Evolutionary conservation across 306 rosid species (phyloP).

Genomic region (Purshia tridentata): DNA sequence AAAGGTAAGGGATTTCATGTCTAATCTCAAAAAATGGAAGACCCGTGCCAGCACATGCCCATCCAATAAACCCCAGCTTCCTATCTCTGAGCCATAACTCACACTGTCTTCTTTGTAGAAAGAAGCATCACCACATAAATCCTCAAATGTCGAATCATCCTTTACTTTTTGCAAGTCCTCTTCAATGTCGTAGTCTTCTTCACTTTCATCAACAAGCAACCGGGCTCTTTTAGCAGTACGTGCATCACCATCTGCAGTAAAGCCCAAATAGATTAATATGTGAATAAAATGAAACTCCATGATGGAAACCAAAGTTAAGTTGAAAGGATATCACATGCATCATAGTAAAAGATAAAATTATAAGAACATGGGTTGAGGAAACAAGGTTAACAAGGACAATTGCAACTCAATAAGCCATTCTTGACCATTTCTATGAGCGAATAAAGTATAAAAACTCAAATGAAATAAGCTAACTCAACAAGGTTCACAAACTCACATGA

Average conservation of each 20-base stretch:
- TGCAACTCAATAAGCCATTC: neutral
- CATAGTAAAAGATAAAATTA: conserved; percentile 5
- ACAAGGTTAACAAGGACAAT: neutral
- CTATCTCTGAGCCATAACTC: conserved; percentile 41
- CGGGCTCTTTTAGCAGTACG: conserved; percentile 81
- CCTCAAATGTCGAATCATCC: conserved; percentile 68
- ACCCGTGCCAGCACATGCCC: conserved; percentile 70
- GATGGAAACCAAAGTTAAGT: neutral
- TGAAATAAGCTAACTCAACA: too few species aligned
- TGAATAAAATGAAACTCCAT: conserved; percentile 10
- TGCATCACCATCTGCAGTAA: conserved; percentile 60
- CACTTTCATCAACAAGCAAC: conserved; percentile 60
- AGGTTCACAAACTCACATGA: too few species aligned
- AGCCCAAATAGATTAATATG: conserved; percentile 7
- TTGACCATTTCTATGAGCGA: neutral
- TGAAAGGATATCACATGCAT: neutral
- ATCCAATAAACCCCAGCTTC: conserved; percentile 75
- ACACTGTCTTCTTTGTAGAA: conserved; percentile 44
- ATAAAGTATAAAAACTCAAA: too few species aligned
- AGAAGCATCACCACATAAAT: conserved; percentile 62
- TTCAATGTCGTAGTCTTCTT: conserved; percentile 65
- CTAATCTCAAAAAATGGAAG: conserved; percentile 76
- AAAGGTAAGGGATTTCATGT: conserved; percentile 67
- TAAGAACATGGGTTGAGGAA: conserved; percentile 14
- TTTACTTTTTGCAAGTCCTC: conserved; percentile 44